phyloP scores from a whole-genome alignment of 2,329 filamentous ascomycete species.

The Sporothrix humicola region DNA sequence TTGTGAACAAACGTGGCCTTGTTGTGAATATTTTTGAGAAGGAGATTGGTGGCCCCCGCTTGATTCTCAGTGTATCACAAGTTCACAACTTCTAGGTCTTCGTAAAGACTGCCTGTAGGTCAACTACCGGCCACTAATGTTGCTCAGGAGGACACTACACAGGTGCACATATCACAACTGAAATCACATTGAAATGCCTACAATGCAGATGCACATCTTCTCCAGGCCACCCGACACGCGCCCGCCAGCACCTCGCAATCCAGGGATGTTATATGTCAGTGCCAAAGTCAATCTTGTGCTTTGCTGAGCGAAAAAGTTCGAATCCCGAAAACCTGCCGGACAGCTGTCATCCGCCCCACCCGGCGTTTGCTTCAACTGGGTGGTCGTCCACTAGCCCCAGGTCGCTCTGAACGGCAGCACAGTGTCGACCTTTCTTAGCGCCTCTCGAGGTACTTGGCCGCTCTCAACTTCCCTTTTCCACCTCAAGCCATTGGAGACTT shows the following conservation, averaged over 20 bases:
- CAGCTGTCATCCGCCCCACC: neutral
- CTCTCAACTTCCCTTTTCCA: neutral
- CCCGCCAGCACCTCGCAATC: neutral
- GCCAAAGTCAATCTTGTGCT: neutral
- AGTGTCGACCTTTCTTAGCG: neutral
- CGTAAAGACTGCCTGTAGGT: too few species aligned
- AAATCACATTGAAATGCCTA: too few species aligned
- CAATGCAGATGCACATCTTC: too few species aligned
- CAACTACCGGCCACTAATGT: too few species aligned
- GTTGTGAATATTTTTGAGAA: too few species aligned
- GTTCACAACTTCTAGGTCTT: too few species aligned
- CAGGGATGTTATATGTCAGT: neutral
- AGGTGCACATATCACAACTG: too few species aligned
- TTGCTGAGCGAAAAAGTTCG: neutral
- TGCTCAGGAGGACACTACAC: too few species aligned
- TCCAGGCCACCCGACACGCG: too few species aligned
- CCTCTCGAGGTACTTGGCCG: constrained; percentile 3
- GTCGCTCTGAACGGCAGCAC: neutral
- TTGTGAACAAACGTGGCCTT: too few species aligned
- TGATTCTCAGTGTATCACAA: too few species aligned
- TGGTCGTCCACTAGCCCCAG: neutral
- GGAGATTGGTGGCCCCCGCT: too few species aligned
- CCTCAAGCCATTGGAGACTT: neutral
- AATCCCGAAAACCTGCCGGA: constrained; percentile 9
- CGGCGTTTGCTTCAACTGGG: constrained; percentile 5